Base-by-base conservation (phyloP, 768 basidiomycete genomes). In the Thelephora ganbajun region DNA sequence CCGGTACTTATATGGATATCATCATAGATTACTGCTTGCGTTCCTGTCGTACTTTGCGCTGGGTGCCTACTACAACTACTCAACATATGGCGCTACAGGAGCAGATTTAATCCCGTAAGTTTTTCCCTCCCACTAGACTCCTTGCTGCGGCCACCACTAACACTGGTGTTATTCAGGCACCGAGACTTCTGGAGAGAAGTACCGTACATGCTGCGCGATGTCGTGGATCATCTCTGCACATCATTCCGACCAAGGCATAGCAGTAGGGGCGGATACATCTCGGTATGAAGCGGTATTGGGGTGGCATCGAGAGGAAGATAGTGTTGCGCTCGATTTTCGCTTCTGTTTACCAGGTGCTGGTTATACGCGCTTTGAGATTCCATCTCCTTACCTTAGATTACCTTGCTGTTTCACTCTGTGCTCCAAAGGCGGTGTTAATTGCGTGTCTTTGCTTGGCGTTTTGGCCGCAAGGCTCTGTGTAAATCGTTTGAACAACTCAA, bases 171-270 rank as follows among this genome's bases (percentile, higher is more conserved):
- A 36, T 43, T 51, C 53, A 90, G 86, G 50, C 87, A 91, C 63
- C 83, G 87, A 44, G 85, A 89, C 59, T 91, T 91, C 63, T 90
- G 87, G 87, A 69, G 78, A 60, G 88, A 91, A 63, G 84, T 90
- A 2, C 88, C 88, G 3, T 88, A 86, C 54, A 83, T 91, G 77
- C 61, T 88, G 41, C 71, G 72, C 37, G 88, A 90, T 55, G 81
- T 91, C 19, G 59, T 82, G 45, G 75, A 79, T 18, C 85, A 89
- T 63, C 63, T 90, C 35, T 88, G 84, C 62, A 79, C 83, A 13
- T 72, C 72, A 39, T 73, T 84, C 35, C 79, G 81, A 44, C 78
- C 80, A 53, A 74, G 78, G 55, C 76, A 76, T 34, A 68, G 79
- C 13, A 74, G 68, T 57, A 74, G 80, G 48, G 79, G 82, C 36